Evolutionary conservation across 805 yeast genomes (phyloP).

Genomic region (Cyberlindnera euphorbiae): DNA sequence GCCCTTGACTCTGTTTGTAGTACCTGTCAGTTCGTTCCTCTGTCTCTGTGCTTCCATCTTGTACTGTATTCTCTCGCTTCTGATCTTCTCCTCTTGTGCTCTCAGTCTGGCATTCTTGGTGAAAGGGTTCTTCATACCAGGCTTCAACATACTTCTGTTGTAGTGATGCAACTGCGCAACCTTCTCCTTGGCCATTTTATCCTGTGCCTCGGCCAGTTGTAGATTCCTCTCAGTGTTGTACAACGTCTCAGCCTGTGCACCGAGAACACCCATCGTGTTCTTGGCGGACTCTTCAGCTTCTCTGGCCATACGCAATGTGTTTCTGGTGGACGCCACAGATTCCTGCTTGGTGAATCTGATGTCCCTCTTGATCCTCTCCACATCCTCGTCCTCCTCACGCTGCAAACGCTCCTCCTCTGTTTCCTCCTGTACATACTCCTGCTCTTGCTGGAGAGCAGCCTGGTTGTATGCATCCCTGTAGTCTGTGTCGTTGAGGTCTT

Average conservation of each 20-base stretch:
- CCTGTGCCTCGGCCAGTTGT: slow-evolving; percentile 75
- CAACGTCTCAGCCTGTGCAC: slow-evolving; percentile 86
- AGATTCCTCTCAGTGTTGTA: slow-evolving; percentile 76
- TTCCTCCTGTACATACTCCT: slow-evolving; percentile 20
- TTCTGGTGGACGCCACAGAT: slow-evolving; percentile 79
- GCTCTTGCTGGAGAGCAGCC: slow-evolving; percentile 29
- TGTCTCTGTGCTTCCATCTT: slow-evolving; percentile 59
- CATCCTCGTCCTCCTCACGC: slow-evolving; percentile 77
- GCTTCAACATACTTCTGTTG: slow-evolving; percentile 77
- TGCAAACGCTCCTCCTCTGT: slow-evolving; percentile 31
- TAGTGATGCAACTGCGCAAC: slow-evolving; percentile 74
- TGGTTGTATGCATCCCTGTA: slow-evolving; percentile 24
- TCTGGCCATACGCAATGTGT: slow-evolving; percentile 66
- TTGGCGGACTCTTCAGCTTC: slow-evolving; percentile 71
- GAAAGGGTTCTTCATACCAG: slow-evolving; percentile 82
- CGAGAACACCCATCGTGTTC: slow-evolving; percentile 86
- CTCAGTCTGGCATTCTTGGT: slow-evolving; percentile 71
- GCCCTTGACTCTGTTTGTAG: slow-evolving; percentile 63
- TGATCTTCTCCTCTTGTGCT: slow-evolving; percentile 67
- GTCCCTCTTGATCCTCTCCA: slow-evolving; percentile 79
- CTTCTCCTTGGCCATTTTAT: slow-evolving; percentile 75
- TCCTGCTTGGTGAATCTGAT: slow-evolving; percentile 82
- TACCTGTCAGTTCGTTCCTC: slow-evolving; percentile 51
- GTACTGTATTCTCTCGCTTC: slow-evolving; percentile 56
- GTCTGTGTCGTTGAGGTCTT: slow-evolving; percentile 27